Percentiles rank a stretch among this genome's conserved stretches.
These are phyloP conservation scores for Stentor roeselii DNA, from an alignment of 73 alveolate genomes.

Conservation along the genomic window DNA sequence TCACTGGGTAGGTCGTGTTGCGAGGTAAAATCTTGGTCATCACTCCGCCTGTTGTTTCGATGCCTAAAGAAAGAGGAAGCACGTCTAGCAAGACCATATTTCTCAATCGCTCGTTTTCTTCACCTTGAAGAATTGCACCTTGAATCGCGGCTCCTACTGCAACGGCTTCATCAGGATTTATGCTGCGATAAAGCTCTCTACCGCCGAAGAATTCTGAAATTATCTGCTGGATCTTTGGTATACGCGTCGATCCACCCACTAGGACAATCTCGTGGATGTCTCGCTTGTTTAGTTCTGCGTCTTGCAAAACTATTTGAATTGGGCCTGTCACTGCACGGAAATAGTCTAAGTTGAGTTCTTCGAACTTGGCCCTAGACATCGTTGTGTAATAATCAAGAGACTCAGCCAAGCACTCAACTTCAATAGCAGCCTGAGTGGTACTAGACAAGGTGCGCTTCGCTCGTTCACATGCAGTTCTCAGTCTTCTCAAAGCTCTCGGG, in stretches of 20 bases:
- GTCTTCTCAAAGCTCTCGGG: constrained; percentile 85
- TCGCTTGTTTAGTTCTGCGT: constrained; percentile 57
- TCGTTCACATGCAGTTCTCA: constrained; percentile 94
- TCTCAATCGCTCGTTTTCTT: constrained; percentile 43
- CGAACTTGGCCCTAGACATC: constrained; percentile 56
- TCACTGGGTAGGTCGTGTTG: constrained; percentile 93
- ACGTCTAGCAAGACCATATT: constrained; percentile 63
- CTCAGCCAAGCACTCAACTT: constrained; percentile 76
- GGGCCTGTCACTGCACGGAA: constrained; percentile 69
- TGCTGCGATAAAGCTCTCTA: constrained; percentile 75
- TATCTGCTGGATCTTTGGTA: constrained; percentile 62
- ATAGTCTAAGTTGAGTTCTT: constrained; percentile 61
- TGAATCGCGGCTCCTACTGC: constrained; percentile 91
- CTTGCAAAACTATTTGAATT: constrained; percentile 61
- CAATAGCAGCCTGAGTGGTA: constrained; percentile 81
- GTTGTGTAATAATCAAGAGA: constrained; percentile 67
- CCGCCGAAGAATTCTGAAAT: constrained; percentile 90
- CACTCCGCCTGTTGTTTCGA: constrained; percentile 87
- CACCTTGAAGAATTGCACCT: constrained; percentile 71
- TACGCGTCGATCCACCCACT: constrained; percentile 87
- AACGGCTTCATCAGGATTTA: constrained; percentile 98
- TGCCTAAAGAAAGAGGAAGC: constrained; percentile 92
- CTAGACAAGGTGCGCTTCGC: constrained; percentile 86
- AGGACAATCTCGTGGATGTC: constrained; percentile 66
- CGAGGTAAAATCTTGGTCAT: constrained; percentile 83